Evolutionary conservation across 805 yeast species (phyloP), one percentile per base, ranked within the genome.

Genomic region (Deakozyma indianensis): DNA sequence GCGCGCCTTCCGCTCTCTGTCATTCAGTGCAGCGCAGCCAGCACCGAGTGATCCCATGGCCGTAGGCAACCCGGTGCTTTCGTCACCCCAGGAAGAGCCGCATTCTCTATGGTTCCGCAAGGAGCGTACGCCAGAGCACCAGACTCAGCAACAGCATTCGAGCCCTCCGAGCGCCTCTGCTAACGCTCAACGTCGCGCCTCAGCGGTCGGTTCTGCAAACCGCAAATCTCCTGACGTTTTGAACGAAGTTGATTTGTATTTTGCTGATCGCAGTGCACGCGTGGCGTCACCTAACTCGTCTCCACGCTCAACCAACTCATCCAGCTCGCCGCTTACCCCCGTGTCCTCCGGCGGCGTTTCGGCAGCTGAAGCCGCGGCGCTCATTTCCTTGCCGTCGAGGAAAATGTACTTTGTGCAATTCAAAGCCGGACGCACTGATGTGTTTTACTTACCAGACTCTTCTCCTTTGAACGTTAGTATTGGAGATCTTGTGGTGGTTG

Each of bases 401-500:
- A 32, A n/a, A 32, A 32, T 83, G 46, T 73, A 77, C 28, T 63
- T 81, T 41, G 83, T 85, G 38, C 78, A 79, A 46, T 86, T 86
- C 65, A 86, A 87, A 59, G 77, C 80, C 23, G 84, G 86, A 5
- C 68, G 96, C 40, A 64, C 80, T 46, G 95, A 86, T 60, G 85
- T 84, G 5, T 85, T 82, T 55, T 77, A 75, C 56, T 62, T 79
- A 20, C 77, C 85, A 1, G 65, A 61, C 14, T 52, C 55, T 23
- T 53, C 68, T 9, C 57, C 60, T 21, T 53, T 61, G 23, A 54
- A 51, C 25, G 60, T 77, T 40, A 63, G 66, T 43, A 61, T 67
- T 3, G 83, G 83, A 21, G 87, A 81, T 56, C 68, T 81, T 55
- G 90, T 84, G 15, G 75, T 83, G 55, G 94, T 83, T 16, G 90